A percentile compares a stretch with the other conserved stretches of the same genome.
Conservation (phyloP, 306 rosid species). For the Cucurbita pepo region DNA sequence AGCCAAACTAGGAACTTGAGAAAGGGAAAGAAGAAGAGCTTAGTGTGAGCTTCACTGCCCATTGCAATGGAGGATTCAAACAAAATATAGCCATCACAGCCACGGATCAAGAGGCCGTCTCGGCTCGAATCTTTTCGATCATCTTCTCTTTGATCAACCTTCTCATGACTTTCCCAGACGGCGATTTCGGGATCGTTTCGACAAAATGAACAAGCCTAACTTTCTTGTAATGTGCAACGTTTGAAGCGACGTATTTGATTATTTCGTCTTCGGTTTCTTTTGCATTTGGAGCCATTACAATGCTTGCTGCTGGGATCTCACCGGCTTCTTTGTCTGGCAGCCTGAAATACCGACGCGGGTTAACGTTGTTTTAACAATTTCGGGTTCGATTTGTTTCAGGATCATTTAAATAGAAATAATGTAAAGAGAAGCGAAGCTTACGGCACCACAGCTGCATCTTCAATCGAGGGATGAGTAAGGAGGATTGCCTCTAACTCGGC, state of each 20-base stretch:
- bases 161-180: slow-evolving; percentile 86
- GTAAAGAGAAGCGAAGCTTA: slow-evolving; percentile 15
- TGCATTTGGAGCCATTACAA: slow-evolving; percentile 41
- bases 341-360: slow-evolving; percentile 14
- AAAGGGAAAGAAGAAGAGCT: neutral
- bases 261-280: slow-evolving; percentile 64
- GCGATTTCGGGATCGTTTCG: slow-evolving; percentile 70
- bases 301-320: slow-evolving; percentile 81
- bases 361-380: neutral
- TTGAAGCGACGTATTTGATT: slow-evolving; percentile 48
- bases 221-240: slow-evolving; percentile 74
- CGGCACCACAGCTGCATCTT: slow-evolving; percentile 95
- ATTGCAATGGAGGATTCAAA: neutral
- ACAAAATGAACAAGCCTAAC: slow-evolving; percentile 65
- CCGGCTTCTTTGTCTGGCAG: slow-evolving; percentile 84
- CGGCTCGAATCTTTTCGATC: slow-evolving; percentile 29
- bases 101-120: neutral
- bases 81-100: neutral
- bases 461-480: slow-evolving; percentile 59
- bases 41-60: neutral
- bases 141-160: slow-evolving; percentile 49
- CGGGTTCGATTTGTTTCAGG: neutral
- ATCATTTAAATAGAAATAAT: neutral
- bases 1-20: neutral
- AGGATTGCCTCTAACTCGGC: slow-evolving; percentile 88